phyloP scores from a whole-genome alignment of 75 land plant genomes.

The Pinus tabuliformis region DNA sequence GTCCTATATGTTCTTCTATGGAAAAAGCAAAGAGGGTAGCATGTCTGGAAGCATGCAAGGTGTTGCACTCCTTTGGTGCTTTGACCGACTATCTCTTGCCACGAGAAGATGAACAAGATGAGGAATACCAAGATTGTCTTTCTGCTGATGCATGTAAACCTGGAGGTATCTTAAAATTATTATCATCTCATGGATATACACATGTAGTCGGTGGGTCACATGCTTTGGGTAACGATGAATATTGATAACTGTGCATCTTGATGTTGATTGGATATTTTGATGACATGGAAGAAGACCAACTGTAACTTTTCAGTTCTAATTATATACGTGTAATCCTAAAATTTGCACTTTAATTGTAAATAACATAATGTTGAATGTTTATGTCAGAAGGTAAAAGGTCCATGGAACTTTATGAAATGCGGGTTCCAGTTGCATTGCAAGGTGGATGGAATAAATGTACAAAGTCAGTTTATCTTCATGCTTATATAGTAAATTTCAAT shows the following conservation, averaged over 20 bases:
- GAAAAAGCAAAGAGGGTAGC: conserved; percentile 77
- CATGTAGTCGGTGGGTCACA: background rate
- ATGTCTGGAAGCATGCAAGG: conserved; percentile 72
- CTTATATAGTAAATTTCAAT: conserved; percentile 48
- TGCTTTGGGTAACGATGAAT: background rate
- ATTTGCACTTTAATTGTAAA: background rate
- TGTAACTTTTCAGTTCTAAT: background rate
- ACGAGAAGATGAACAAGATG: conserved; percentile 16
- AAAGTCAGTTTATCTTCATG: conserved; percentile 26
- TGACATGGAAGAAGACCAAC: background rate
- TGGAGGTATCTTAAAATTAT: background rate
- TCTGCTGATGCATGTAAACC: conserved; percentile 8
- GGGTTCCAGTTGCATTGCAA: conserved; percentile 57
- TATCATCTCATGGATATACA: conserved; percentile 1
- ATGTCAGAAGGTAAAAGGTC: conserved; percentile 38
- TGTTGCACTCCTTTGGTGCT: conserved; percentile 62
- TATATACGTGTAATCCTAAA: background rate
- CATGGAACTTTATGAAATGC: conserved; percentile 62
- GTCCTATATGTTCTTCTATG: conserved; percentile 50
- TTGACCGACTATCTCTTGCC: conserved; percentile 84
- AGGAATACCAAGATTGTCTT: background rate
- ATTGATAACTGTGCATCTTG: background rate
- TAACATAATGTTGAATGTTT: background rate
- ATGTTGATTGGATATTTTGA: background rate
- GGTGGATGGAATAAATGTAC: conserved; percentile 31